Evolutionary conservation across 2,329 filamentous ascomycete species (phyloP), one percentile per base, ranked within the genome.

Genomic region (Diaporthe helianthi): DNA sequence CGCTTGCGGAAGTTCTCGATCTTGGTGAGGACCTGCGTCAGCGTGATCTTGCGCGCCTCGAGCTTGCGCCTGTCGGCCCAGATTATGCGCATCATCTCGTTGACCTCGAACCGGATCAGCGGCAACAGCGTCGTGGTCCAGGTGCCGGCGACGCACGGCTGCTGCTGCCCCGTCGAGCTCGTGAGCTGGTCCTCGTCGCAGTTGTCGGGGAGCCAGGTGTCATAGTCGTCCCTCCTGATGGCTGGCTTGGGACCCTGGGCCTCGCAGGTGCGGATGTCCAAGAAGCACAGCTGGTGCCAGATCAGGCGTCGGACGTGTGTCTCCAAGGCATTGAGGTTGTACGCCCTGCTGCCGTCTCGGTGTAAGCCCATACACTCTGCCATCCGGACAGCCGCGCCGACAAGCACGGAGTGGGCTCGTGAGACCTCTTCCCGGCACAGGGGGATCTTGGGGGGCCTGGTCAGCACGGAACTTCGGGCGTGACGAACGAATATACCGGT

Each of bases 361-460:
- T 94, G 90, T 22, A 94, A 80, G 2, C 91, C 90, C 89, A 93
- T 93, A 74, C 91, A 93, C 80, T 93, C 90, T 8, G 90, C 92
- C 76, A 93, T 86, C 19, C 92, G 85, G 51, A 93, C 89, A 4
- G 90, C 91, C 17, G 90, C 89, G 3, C 90, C 91, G 4, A 92
- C 86, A 1, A 93, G 83, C 5, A 91, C 90, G 4, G 90, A 92
- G 78, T 94, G 92, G 5, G 90, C 88, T 71, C 92, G 83, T 9
- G 92, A 93, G 4, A 94, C 84, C 78, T 93, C 90, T 24, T 86
- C 86, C 67, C 92, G 84, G 73, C 92, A 93, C 17, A 94, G 84
- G 0, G 92, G 89, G 68, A 93, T 89, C 86, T 92, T 71, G 17
- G 67, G 33, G 17, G 67, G 33, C 36, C 19, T 13, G 24, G 69